A percentile compares a stretch with the other conserved stretches of the same genome.
phyloP scores from a whole-genome alignment of 345 rosid genomes.

The Euphorbia pulcherrima region DNA sequence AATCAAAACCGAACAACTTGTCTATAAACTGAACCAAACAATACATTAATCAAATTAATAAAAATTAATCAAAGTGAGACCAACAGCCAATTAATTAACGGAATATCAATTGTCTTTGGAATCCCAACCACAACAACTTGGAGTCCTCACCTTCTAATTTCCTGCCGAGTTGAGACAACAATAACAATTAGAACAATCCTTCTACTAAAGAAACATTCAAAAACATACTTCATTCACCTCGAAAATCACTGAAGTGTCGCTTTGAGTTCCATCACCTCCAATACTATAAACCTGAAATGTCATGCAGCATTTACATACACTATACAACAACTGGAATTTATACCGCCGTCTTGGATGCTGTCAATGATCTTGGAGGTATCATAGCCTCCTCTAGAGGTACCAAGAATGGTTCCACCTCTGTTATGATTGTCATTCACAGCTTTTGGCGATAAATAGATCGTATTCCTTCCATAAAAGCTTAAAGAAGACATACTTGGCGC shows the following conservation, averaged over 20 bases:
- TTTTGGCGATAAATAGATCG: conserved; percentile 58
- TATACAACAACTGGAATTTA: conserved; percentile 12
- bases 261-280: conserved; percentile 82
- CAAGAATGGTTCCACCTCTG: conserved; percentile 85
- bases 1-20: conserved; percentile 86
- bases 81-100: conserved; percentile 31
- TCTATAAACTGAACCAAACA: conserved; percentile 52
- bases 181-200: not conserved
- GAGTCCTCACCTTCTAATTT: conserved; percentile 58
- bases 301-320: not conserved
- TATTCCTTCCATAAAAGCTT: conserved; percentile 82
- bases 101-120: conserved; percentile 76
- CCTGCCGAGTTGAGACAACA: conserved; percentile 22
- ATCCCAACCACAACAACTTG: conserved; percentile 76
- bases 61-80: not conserved
- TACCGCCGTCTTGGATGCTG: conserved; percentile 94
- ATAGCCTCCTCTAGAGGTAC: conserved; percentile 86
- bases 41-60: too few relatives aligned
- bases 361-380: conserved; percentile 82
- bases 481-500: too few relatives aligned
- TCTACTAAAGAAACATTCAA: too few relatives aligned
- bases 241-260: conserved; percentile 62
- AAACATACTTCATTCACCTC: conserved; percentile 33
- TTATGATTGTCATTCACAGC: conserved; percentile 81
- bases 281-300: conserved; percentile 72